These are phyloP conservation scores for Salvia sclarea DNA, from an alignment of 305 asterid genomes.

Conservation along the genomic window DNA sequence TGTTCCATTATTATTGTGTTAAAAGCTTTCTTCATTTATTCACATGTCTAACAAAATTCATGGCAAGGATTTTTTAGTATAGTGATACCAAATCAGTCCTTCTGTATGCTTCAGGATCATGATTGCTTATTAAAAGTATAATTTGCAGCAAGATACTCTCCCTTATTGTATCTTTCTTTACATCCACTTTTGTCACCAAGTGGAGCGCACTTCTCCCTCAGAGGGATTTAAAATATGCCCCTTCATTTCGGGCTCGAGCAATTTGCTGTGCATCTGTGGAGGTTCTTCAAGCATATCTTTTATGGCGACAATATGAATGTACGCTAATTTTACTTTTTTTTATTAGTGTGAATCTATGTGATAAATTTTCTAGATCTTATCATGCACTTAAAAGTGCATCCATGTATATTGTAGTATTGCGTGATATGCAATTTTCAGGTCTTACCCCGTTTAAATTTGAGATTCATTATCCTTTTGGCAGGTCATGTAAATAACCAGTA, in stretches of 20 bases:
- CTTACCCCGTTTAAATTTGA: constrained; percentile 16
- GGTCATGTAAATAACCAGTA: constrained; percentile 68
- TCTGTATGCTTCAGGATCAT: constrained; percentile 23
- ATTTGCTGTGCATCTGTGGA: constrained; percentile 65
- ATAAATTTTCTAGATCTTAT: constrained; percentile 2
- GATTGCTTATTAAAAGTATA: constrained; percentile 30
- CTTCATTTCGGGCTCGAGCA: constrained; percentile 68
- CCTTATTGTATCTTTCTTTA: constrained; percentile 64
- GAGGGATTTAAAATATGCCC: constrained; percentile 52
- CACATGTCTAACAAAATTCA: no score
- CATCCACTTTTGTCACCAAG: constrained; percentile 63
- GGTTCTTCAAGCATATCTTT: constrained; percentile 81
- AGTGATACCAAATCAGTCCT: constrained; percentile 8
- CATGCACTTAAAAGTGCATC: constrained; percentile 1
- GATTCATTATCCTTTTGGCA: constrained; percentile 38
- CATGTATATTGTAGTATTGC: background rate
- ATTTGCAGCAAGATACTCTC: constrained; percentile 82
- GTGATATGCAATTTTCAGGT: background rate
- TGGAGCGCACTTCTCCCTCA: constrained; percentile 65
- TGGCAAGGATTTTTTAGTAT: no score
- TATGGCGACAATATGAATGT: constrained; percentile 77
- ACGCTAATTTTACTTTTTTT: constrained; percentile 31
- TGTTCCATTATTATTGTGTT: background rate
- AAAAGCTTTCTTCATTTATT: no score
- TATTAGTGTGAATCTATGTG: background rate